Evolutionary conservation across 1,284 basidiomycete species (phyloP), one percentile per base, ranked within the genome.

Genomic region (Spongiforma sp.): DNA sequence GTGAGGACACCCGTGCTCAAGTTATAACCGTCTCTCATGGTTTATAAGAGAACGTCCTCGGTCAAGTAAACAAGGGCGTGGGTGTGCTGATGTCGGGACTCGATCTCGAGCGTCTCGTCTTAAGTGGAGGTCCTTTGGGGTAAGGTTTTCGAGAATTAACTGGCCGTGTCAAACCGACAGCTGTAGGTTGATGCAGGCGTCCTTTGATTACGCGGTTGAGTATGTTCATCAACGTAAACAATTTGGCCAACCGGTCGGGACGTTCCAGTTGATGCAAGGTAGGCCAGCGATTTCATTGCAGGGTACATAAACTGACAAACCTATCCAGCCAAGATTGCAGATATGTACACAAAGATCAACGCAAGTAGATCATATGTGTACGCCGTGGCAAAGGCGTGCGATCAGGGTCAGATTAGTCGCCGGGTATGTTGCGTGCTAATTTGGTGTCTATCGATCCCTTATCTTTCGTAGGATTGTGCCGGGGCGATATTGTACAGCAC

Each of bases 211-310:
- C 69, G 89, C 94, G 4, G 82, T 96, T 4, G 89, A 93, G 72
- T 98, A 98, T 75, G 87, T 95, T 11, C 96, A 98, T 76, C 89
- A 96, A 65, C 86, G 96, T 68, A 89, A 95, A 77, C 96, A 98
- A 75, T 98, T 98, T 72, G 93, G 90, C 48, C 86, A 89, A 71
- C 88, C 90, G 6, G 84, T 98, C 57, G 96, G 91, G n/a, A 90
- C 91, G 39, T 98, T 98, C 83, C 96, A 98, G 77, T 79, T 98
- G 61, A 96, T 98, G 90, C 96, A 98, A 86, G 96, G 94, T 86
- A 79, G 60, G 78, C 30, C 15, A 17, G 46, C 21, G 21, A 7
- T 14, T 26, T 28, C 12, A 5, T 24, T 33, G 14, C 56, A 26
- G 41, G 36, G 17, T 28, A 34, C 53, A 30, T 41, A 21, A 26